phyloP scores from a whole-genome alignment of 1,139 yeast species.

The Nadsonia starkeyi-henricii region DNA sequence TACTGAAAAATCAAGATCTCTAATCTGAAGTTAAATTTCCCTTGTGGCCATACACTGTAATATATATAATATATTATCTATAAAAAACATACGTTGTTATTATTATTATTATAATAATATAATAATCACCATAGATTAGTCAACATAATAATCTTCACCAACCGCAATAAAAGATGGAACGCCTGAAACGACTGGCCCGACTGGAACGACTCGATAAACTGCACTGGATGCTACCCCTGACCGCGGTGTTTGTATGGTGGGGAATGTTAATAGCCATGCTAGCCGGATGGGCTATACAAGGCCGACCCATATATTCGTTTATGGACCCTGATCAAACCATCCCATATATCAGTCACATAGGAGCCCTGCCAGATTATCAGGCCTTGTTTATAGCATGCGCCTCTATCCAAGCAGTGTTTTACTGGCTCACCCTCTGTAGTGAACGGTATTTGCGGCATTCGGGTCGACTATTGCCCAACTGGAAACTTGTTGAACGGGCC shows the following conservation, averaged over 20 bases:
- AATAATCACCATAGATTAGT: too few species aligned
- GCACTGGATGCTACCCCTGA: conserved; percentile 38
- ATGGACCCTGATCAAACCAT: conserved; percentile 38
- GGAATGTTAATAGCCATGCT: conserved; percentile 67
- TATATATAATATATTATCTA: too few species aligned
- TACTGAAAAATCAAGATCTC: too few species aligned
- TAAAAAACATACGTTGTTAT: too few species aligned
- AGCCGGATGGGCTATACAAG: conserved; percentile 63
- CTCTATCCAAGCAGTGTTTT: conserved; percentile 66
- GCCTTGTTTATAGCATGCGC: conserved; percentile 75
- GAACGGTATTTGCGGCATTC: conserved; percentile 42
- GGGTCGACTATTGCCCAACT: conserved; percentile 42
- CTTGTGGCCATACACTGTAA: too few species aligned
- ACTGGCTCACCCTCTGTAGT: conserved; percentile 48
- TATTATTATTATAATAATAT: too few species aligned
- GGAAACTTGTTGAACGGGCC: conserved; percentile 33
- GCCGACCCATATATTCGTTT: conserved; percentile 51
- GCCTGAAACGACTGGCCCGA: too few species aligned
- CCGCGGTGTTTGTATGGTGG: conserved; percentile 51
- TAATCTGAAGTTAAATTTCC: too few species aligned
- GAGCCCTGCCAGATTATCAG: conserved; percentile 61
- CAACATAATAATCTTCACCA: too few species aligned
- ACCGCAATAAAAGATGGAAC: too few species aligned
- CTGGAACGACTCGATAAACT: neutral
- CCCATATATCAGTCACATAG: conserved; percentile 70